Evolutionary conservation across 495 filamentous ascomycete species (phyloP), one percentile per base, ranked within the genome.

Genomic region (Annulohypoxylon bovei): DNA sequence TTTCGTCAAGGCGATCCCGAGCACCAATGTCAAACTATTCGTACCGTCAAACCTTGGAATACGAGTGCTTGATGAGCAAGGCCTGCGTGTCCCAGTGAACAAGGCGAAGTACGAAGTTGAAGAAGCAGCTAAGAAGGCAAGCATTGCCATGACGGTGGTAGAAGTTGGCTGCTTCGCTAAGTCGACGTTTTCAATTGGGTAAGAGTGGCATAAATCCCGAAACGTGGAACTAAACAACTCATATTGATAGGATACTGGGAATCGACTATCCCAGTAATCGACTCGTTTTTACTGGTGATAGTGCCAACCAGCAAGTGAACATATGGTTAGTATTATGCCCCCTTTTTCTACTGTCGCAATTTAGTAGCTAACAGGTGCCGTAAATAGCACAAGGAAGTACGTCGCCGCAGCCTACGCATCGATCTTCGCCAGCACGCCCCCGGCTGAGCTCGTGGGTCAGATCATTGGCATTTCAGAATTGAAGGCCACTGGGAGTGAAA

Each of bases 31-130:
- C 3, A 71, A 74, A 27, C 18, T 76, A 2, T 76, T 74, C 50
- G 71, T 76, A n/a, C 71, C 74, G 25, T 76, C 67, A 11, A 64
- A 74, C 12, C 67, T 76, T 22, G 67, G 55, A 3, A 37, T 73
- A 25, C 63, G 60, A 23, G 56, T 39, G 6, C 7, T 4, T 14
- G 64, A 71, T 20, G 60, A 71, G 64, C 35, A 66, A 22, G 67
- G 60, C 6, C 33, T 71, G 3, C 60, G 27, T 30, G 56, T 74
- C n/a, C 64, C 67, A 6, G 67, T 59, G 2, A 68, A 66, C 33
- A 74, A 74, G 42, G 39, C 54, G 6, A 74, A 74, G 46, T 25
- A 55, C 9, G 70, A 71, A 3, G 71, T 76, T 28, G 63, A 71
- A n/a, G 42, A 62, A 27, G 70, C 70, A 30, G 71, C 67, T 11